These are phyloP conservation scores for Vitis hybrid DNA, from an alignment of 177 flowering plant genomes.

Conservation along the genomic window DNA sequence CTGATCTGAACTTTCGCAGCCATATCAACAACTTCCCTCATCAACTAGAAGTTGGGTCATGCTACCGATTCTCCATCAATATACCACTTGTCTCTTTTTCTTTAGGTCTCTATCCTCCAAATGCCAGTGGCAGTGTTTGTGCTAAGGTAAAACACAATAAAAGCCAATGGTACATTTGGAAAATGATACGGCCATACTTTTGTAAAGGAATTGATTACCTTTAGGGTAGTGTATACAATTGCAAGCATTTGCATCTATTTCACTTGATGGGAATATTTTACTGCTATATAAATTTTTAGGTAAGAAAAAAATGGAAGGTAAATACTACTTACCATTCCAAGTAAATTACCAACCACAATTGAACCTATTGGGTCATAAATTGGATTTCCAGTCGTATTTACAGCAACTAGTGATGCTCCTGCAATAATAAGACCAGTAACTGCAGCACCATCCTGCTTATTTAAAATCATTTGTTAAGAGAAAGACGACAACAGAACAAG, in stretches of 20 bases:
- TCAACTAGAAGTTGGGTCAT: too few relatives aligned
- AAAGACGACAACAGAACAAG: background rate
- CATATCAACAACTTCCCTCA: too few relatives aligned
- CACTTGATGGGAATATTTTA: background rate
- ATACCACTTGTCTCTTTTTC: too few relatives aligned
- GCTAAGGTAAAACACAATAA: background rate
- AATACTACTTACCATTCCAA: constrained; percentile 75
- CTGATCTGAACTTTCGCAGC: too few relatives aligned
- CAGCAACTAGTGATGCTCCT: constrained; percentile 91
- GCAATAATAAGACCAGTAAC: constrained; percentile 92
- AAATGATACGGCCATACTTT: background rate
- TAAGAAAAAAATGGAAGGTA: background rate
- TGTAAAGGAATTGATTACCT: background rate
- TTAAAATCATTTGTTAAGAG: background rate
- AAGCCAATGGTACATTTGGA: background rate
- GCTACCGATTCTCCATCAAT: too few relatives aligned
- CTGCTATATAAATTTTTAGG: background rate
- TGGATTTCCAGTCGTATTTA: constrained; percentile 81
- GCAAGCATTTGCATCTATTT: background rate
- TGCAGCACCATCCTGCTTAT: constrained; percentile 95
- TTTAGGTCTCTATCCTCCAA: background rate
- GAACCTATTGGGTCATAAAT: constrained; percentile 97
- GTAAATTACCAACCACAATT: constrained; percentile 86
- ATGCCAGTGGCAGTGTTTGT: background rate
- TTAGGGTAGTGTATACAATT: background rate